These are phyloP conservation scores for Cyberlindnera veronae DNA, from an alignment of 805 yeast genomes.

Conservation along the genomic window DNA sequence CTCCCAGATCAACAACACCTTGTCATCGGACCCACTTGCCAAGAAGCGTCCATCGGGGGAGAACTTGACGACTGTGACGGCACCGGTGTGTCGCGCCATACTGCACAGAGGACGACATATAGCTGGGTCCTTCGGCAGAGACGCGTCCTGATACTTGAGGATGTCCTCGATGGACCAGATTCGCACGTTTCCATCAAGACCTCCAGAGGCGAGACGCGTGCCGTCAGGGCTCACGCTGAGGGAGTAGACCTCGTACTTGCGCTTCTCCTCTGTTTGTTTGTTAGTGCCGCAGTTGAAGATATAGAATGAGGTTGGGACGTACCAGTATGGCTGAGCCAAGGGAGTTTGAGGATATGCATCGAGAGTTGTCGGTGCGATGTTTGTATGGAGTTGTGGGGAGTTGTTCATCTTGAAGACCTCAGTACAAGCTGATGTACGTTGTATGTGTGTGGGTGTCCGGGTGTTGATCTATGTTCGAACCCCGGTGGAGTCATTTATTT, in stretches of 20 bases:
- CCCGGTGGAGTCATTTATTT: too few species aligned
- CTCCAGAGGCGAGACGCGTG: conserved; percentile 85
- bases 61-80: conserved; percentile 89
- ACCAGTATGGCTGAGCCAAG: conserved; percentile 66
- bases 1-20: conserved; percentile 89
- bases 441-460: too few species aligned
- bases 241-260: conserved; percentile 81
- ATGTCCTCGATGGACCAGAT: conserved; percentile 76
- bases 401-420: too few species aligned
- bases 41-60: conserved; percentile 88
- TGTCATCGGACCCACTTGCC: conserved; percentile 95
- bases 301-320: conserved; percentile 16
- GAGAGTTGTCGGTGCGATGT: background rate
- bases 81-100: conserved; percentile 95
- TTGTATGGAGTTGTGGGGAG: background rate
- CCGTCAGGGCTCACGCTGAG: conserved; percentile 82
- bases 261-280: conserved; percentile 57
- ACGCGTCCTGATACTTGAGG: conserved; percentile 30
- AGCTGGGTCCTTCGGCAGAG: conserved; percentile 27
- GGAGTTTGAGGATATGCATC: conserved; percentile 66
- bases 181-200: conserved; percentile 85
- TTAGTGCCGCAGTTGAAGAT: background rate
- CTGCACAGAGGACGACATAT: conserved; percentile 67
- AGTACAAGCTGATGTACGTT: too few species aligned
- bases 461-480: too few species aligned